A percentile compares a stretch with the other conserved stretches of the same genome.
phyloP scores from a whole-genome alignment of 768 basidiomycete genomes.

The Lactarius indigo region DNA sequence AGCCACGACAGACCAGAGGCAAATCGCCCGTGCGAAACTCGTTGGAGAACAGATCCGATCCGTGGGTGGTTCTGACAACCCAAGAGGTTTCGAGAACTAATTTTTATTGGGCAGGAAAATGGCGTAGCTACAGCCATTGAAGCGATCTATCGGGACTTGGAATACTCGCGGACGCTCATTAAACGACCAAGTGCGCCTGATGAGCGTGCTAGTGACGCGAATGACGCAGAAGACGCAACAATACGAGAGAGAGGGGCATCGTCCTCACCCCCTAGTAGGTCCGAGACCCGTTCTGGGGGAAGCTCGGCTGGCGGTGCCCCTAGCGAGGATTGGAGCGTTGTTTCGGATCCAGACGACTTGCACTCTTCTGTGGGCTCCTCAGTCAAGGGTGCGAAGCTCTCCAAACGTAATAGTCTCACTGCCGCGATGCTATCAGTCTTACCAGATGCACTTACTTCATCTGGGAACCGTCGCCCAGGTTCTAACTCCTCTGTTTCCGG shows the following conservation, averaged over 20 bases:
- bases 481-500: slow-evolving; percentile 21
- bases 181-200: slow-evolving; percentile 45
- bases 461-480: slow-evolving; percentile 20
- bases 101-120: slow-evolving; percentile 60
- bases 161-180: slow-evolving; percentile 87
- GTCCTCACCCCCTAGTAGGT: slow-evolving; percentile 25
- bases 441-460: slow-evolving; percentile 24
- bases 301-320: slow-evolving; percentile 47
- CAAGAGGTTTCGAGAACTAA: not conserved
- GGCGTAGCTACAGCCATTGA: slow-evolving; percentile 94
- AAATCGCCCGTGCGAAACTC: slow-evolving; percentile 78
- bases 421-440: slow-evolving; percentile 26
- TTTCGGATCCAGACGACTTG: slow-evolving; percentile 69
- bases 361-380: slow-evolving; percentile 52
- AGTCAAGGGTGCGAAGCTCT: slow-evolving; percentile 7
- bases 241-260: slow-evolving; percentile 29
- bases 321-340: slow-evolving; percentile 87
- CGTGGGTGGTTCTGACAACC: slow-evolving; percentile 41
- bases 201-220: slow-evolving; percentile 25
- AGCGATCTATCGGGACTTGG: slow-evolving; percentile 92
- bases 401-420: slow-evolving; percentile 45
- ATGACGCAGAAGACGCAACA: slow-evolving; percentile 37
- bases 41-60: slow-evolving; percentile 85
- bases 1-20: slow-evolving; percentile 86
- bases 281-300: slow-evolving; percentile 25